Conservation (phyloP, 805 yeast species). For the Candida ipomoeae region DNA sequence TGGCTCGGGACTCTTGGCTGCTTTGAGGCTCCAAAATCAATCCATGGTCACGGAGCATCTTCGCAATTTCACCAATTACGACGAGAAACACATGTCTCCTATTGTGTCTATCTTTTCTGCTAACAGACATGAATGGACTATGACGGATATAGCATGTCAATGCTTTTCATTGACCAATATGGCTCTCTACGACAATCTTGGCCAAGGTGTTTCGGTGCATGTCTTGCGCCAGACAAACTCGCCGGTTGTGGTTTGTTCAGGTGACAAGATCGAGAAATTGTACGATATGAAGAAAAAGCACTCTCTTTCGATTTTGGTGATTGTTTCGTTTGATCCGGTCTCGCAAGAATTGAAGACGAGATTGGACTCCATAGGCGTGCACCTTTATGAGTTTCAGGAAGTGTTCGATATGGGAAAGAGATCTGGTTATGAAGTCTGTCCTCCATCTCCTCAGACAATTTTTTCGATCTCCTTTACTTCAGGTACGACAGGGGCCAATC, state of each 20-base stretch:
- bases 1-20: slow-evolving; percentile 49
- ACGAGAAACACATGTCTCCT: slow-evolving; percentile 13
- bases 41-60: slow-evolving; percentile 25
- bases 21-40: slow-evolving; percentile 26
- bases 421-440: slow-evolving; percentile 28
- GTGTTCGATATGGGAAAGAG: slow-evolving; percentile 31
- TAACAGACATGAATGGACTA: slow-evolving; percentile 30
- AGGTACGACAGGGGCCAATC: slow-evolving; percentile 51
- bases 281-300: slow-evolving; percentile 38
- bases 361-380: slow-evolving; percentile 7
- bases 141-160: slow-evolving; percentile 32
- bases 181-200: slow-evolving; percentile 39
- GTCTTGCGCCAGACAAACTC: slow-evolving; percentile 28
- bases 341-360: neutral
- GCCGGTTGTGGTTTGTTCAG: slow-evolving; percentile 32
- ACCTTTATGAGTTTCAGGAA: slow-evolving; percentile 29
- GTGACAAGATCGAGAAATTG: slow-evolving; percentile 45
- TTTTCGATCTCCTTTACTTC: slow-evolving; percentile 63
- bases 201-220: slow-evolving; percentile 28
- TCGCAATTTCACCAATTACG: neutral
- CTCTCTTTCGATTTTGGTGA: slow-evolving; percentile 17
- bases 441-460: slow-evolving; percentile 46
- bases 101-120: slow-evolving; percentile 21
- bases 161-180: slow-evolving; percentile 33
- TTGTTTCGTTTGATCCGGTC: slow-evolving; percentile 16